phyloP scores from a whole-genome alignment of 352 stramenopile genomes.

The Phytopythium boreale region DNA sequence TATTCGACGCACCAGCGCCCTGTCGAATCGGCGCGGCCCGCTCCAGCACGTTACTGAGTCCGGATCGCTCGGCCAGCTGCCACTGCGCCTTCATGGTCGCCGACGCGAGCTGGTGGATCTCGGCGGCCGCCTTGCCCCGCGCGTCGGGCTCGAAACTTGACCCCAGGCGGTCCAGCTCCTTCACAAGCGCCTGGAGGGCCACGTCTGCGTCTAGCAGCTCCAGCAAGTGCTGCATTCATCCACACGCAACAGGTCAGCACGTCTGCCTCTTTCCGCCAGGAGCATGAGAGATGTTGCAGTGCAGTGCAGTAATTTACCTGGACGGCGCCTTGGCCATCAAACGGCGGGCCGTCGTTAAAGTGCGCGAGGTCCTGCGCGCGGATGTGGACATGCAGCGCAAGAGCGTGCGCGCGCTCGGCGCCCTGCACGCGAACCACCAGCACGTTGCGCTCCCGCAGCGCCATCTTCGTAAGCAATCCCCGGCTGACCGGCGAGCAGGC shows the following conservation, averaged over 20 bases:
- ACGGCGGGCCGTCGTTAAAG: slow-evolving; percentile 37
- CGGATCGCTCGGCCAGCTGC: slow-evolving; percentile 47
- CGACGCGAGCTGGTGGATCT: slow-evolving; percentile 24
- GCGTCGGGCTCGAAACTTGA: slow-evolving; percentile 35
- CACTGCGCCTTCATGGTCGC: slow-evolving; percentile 53
- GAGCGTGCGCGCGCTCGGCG: slow-evolving; percentile 44
- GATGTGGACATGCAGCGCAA: slow-evolving; percentile 57
- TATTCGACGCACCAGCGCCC: background rate
- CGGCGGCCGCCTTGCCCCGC: slow-evolving; percentile 33
- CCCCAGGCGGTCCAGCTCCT: slow-evolving; percentile 42
- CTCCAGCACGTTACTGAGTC: slow-evolving; percentile 51
- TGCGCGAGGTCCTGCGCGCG: slow-evolving; percentile 51
- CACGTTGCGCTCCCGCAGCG: slow-evolving; percentile 56
- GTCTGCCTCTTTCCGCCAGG: background rate
- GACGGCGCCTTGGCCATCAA: slow-evolving; percentile 21
- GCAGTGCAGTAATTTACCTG: slow-evolving; percentile 31
- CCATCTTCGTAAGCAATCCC: slow-evolving; percentile 16
- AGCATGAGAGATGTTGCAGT: background rate
- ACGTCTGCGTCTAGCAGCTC: slow-evolving; percentile 47
- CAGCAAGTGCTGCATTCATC: slow-evolving; percentile 28
- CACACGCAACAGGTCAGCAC: background rate
- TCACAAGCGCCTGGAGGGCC: slow-evolving; percentile 50
- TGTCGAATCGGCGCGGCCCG: slow-evolving; percentile 7
- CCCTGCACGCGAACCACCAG: slow-evolving; percentile 46
- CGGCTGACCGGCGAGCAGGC: background rate